Evolutionary conservation across 805 yeast species (phyloP).

Genomic region (Candida corydali): DNA sequence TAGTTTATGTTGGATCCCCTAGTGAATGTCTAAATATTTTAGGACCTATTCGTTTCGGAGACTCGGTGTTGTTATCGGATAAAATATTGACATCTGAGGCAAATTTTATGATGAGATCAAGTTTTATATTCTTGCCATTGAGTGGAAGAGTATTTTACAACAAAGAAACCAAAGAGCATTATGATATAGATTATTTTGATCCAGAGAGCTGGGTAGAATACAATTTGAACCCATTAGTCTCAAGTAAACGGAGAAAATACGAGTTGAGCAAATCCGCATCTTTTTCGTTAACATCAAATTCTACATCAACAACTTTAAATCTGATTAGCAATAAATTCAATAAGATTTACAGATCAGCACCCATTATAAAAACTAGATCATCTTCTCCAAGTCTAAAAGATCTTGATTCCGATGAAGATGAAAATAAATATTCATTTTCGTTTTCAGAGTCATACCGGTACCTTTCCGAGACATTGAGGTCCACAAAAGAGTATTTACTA

Average conservation of each 20-base stretch:
- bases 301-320: conserved; percentile 20
- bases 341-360: conserved; percentile 19
- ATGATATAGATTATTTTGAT: conserved; percentile 72
- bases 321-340: conserved; percentile 23
- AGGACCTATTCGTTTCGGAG: conserved; percentile 84
- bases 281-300: conserved; percentile 7
- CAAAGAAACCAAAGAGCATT: conserved; percentile 49
- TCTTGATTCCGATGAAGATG: conserved; percentile 8
- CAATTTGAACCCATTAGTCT: conserved; percentile 71
- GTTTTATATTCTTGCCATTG: conserved; percentile 73
- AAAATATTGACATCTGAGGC: conserved; percentile 74
- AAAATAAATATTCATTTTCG: conserved; percentile 21
- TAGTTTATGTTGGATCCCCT: conserved; percentile 82
- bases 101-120: conserved; percentile 84
- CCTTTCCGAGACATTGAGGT: conserved; percentile 53
- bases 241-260: conserved; percentile 26
- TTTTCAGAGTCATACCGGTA: conserved; percentile 63
- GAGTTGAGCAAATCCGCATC: neutral
- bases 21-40: conserved; percentile 78
- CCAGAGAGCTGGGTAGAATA: conserved; percentile 77
- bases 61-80: conserved; percentile 69
- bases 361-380: conserved; percentile 13
- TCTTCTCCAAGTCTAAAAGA: conserved; percentile 2
- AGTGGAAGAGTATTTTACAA: conserved; percentile 74
- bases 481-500: conserved; percentile 54